Conservation (phyloP, 805 yeast species). For the Starmerella sp. region DNA sequence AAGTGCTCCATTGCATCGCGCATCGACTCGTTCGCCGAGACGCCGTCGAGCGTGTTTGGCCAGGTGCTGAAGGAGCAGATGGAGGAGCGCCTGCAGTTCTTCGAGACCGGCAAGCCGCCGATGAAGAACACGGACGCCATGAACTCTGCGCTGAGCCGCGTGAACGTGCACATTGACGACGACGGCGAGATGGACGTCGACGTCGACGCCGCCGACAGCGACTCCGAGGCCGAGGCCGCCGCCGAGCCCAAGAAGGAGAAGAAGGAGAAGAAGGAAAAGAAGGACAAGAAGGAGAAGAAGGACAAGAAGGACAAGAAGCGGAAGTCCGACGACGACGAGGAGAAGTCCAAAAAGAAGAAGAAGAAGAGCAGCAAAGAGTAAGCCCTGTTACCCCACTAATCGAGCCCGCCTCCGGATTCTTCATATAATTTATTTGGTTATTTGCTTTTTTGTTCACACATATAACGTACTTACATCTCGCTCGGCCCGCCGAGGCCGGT, state of each 20-base stretch:
- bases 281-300: conserved; percentile 41
- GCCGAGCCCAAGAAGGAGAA: conserved; percentile 44
- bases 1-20: conserved; percentile 98
- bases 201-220: conserved; percentile 27
- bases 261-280: conserved; percentile 39
- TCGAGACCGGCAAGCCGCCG: conserved; percentile 93
- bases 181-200: conserved; percentile 39
- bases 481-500: conserved; percentile 3
- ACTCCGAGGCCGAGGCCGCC: conserved; percentile 40
- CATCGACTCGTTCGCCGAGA: conserved; percentile 94
- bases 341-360: conserved; percentile 39
- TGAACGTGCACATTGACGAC: conserved; percentile 32
- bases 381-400: background rate
- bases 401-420: background rate
- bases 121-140: conserved; percentile 93
- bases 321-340: conserved; percentile 30
- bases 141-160: conserved; percentile 72
- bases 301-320: conserved; percentile 41
- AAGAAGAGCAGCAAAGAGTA: conserved; percentile 40
- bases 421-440: background rate
- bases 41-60: conserved; percentile 85
- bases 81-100: conserved; percentile 91
- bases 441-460: conserved; percentile 7
- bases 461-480: conserved; percentile 16
- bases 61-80: conserved; percentile 87